Evolutionary conservation across 2,329 filamentous ascomycete genomes (phyloP).

Genomic region (Aureobasidium sp.): DNA sequence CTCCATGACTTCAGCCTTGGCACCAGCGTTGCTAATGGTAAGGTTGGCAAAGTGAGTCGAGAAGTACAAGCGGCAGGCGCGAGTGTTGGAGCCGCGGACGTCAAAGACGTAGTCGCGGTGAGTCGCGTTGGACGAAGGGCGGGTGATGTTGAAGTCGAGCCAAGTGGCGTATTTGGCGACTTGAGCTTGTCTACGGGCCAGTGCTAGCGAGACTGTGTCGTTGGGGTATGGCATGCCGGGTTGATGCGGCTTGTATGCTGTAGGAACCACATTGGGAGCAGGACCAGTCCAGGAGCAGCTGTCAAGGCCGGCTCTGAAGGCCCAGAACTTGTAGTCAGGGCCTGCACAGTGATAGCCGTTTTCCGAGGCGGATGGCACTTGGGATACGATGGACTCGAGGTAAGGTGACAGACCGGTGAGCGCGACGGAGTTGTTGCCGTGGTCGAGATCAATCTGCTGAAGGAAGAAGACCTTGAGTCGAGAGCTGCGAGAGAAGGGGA

Average conservation of each 20-base stretch:
- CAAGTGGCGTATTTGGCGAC: conserved; percentile 37
- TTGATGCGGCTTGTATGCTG: not conserved
- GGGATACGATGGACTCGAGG: conserved; percentile 57
- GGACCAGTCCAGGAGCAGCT: conserved; percentile 68
- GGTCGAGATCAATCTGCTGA: conserved; percentile 69
- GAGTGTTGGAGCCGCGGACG: conserved; percentile 67
- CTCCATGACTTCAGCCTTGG: conserved; percentile 45
- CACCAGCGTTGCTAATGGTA: conserved; percentile 50
- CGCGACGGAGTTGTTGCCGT: conserved; percentile 61
- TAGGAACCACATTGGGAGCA: conserved; percentile 53
- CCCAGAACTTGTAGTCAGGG: conserved; percentile 26
- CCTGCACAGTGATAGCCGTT: conserved; percentile 40
- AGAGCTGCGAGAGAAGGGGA: conserved; percentile 75
- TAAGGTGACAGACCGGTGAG: conserved; percentile 63
- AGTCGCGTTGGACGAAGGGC: conserved; percentile 38
- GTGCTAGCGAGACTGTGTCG: conserved; percentile 24
- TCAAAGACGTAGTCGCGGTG: conserved; percentile 49
- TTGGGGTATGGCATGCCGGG: conserved; percentile 16
- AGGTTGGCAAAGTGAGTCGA: conserved; percentile 61
- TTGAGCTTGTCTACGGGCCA: conserved; percentile 19
- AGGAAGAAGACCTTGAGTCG: conserved; percentile 83
- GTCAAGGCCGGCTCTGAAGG: conserved; percentile 45
- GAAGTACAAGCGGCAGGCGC: conserved; percentile 69
- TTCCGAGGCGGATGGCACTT: conserved; percentile 64
- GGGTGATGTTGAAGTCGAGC: conserved; percentile 58